Percentiles rank a stretch among this genome's conserved stretches.
Conservation (phyloP, 2,329 filamentous ascomycete genomes). For the Fusarium pseudonygamai region DNA sequence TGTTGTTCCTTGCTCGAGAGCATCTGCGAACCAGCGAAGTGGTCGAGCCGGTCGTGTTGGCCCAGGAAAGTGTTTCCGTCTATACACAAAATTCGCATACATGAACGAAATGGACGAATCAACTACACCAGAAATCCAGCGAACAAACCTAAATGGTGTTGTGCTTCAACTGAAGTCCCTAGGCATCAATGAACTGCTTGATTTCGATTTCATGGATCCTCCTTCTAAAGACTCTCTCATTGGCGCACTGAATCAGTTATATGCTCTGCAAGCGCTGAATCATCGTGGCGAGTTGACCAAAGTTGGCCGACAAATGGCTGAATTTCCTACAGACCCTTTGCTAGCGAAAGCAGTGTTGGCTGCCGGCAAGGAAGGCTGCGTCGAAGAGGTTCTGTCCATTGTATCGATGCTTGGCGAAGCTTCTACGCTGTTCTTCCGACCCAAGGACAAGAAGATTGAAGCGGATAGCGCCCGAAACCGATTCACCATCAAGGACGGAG, state of each 20-base stretch:
- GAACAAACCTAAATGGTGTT: slow-evolving; percentile 85
- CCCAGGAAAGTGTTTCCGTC: slow-evolving; percentile 89
- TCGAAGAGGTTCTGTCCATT: slow-evolving; percentile 90
- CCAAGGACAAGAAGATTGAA: slow-evolving; percentile 97
- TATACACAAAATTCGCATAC: slow-evolving; percentile 94
- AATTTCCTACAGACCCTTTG: slow-evolving; percentile 94
- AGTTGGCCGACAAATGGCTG: slow-evolving; percentile 91
- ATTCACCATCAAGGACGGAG: slow-evolving; percentile 90
- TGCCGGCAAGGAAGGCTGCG: slow-evolving; percentile 89
- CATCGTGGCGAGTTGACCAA: slow-evolving; percentile 90
- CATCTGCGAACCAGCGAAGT: slow-evolving; percentile 91
- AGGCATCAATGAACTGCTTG: slow-evolving; percentile 89
- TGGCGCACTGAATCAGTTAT: slow-evolving; percentile 87
- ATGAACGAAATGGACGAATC: slow-evolving; percentile 95
- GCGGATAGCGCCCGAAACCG: slow-evolving; percentile 89
- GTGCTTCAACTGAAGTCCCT: slow-evolving; percentile 89
- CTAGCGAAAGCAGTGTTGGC: slow-evolving; percentile 89
- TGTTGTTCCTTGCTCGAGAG: slow-evolving; percentile 89
- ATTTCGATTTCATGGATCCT: slow-evolving; percentile 97
- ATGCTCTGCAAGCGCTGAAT: slow-evolving; percentile 88
- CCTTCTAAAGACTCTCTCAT: slow-evolving; percentile 91
- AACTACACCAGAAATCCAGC: slow-evolving; percentile 91
- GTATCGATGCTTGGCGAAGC: slow-evolving; percentile 95
- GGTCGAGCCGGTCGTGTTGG: slow-evolving; percentile 93
- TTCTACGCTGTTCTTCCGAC: slow-evolving; percentile 89